phyloP scores from a whole-genome alignment of 371 early-diverging fungal species.

The Rhizopus stolonifer region DNA sequence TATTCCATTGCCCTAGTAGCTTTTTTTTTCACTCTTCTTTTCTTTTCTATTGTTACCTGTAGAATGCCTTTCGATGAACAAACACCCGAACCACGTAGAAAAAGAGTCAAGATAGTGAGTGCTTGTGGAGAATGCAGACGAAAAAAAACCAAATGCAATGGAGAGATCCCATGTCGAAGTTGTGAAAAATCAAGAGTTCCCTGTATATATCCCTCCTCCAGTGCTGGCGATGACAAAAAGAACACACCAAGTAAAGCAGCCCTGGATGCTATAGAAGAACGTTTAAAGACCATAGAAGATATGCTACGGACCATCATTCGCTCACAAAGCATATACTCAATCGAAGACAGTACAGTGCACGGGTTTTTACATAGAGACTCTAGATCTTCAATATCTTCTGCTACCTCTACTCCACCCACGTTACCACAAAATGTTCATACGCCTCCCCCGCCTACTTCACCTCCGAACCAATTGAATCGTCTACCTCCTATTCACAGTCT shows the following conservation, averaged over 20 bases:
- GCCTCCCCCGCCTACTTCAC: slow-evolving; percentile 14
- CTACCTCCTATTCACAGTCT: slow-evolving; percentile 43
- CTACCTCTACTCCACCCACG: slow-evolving; percentile 7
- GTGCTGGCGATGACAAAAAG: slow-evolving; percentile 36
- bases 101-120: slow-evolving; percentile 40
- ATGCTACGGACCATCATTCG: slow-evolving; percentile 39
- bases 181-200: slow-evolving; percentile 51
- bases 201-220: slow-evolving; percentile 50
- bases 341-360: slow-evolving; percentile 19
- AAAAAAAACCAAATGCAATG: slow-evolving; percentile 28
- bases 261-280: slow-evolving; percentile 50
- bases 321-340: slow-evolving; percentile 13
- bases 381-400: slow-evolving; percentile 22
- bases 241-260: slow-evolving; percentile 44
- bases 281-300: slow-evolving; percentile 49
- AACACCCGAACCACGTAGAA: too few species aligned
- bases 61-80: too few species aligned
- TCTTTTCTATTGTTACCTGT: too few species aligned
- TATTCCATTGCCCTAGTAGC: too few species aligned
- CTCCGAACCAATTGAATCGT: slow-evolving; percentile 24
- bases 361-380: slow-evolving; percentile 26
- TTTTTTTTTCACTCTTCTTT: too few species aligned
- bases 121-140: slow-evolving; percentile 29
- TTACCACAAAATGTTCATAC: neutral
- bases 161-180: slow-evolving; percentile 34